phyloP scores from a whole-genome alignment of 176 grass and related monocot species.

The Rhynchospora breviuscula region DNA sequence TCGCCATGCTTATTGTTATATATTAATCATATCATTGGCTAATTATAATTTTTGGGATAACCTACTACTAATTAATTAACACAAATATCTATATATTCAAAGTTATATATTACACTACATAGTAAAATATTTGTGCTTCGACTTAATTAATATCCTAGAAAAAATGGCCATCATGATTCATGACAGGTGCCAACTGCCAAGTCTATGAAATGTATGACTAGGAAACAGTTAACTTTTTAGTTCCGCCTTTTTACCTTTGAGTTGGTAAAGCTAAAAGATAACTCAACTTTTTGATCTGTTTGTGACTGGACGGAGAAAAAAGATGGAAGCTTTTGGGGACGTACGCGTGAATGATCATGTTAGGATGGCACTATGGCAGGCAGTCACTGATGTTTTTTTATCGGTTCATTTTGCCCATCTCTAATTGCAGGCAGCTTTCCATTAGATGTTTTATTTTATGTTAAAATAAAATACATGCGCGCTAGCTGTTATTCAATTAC shows the following conservation, averaged over 20 bases:
- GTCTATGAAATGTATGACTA: neutral
- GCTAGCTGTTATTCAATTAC: neutral
- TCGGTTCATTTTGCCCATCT: neutral
- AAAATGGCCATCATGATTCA: neutral
- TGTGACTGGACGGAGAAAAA: conserved; percentile 1
- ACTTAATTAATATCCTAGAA: neutral
- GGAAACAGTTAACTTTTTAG: neutral
- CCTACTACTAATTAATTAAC: neutral
- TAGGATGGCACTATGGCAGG: neutral
- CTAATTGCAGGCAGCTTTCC: neutral
- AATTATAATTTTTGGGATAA: neutral
- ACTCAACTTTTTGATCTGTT: conserved; percentile 6
- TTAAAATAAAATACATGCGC: neutral
- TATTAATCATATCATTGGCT: neutral
- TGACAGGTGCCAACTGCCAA: too few relatives aligned
- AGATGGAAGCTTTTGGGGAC: neutral
- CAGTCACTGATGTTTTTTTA: neutral
- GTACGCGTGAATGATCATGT: neutral
- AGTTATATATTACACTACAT: neutral
- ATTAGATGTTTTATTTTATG: neutral
- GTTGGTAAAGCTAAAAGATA: neutral
- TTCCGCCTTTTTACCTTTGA: neutral
- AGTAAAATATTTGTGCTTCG: neutral
- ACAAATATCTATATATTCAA: neutral
- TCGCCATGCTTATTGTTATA: neutral